A percentile compares a stretch with the other conserved stretches of the same genome.
Evolutionary conservation across 2,329 filamentous ascomycete species (phyloP).

Genomic region (Colletotrichum scovillei): DNA sequence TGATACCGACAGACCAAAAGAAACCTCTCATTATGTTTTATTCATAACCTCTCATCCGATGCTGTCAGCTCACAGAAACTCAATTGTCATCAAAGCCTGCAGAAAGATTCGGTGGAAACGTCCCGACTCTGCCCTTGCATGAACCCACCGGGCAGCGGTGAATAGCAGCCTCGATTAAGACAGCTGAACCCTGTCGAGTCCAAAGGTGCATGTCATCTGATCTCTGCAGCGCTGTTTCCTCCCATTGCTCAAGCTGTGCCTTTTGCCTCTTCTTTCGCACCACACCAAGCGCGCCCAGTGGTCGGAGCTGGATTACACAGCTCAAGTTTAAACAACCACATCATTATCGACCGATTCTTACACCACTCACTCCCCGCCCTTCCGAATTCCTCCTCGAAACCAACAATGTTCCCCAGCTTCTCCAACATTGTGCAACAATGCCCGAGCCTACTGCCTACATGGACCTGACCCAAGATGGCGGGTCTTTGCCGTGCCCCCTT

Average conservation of each 20-base stretch:
- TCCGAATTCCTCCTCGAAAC: not conserved
- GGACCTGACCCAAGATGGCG: not conserved
- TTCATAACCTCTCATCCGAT: not conserved
- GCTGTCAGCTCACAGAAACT: not conserved
- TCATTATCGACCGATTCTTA: conserved; percentile 21
- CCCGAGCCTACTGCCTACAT: no score
- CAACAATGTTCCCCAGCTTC: not conserved
- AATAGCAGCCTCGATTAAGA: conserved; percentile 23
- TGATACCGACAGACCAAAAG: not conserved
- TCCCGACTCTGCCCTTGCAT: conserved; percentile 25
- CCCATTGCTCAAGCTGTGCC: not conserved
- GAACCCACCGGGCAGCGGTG: conserved; percentile 27
- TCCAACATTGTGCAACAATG: not conserved
- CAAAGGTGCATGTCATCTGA: conserved; percentile 26
- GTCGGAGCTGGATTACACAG: not conserved
- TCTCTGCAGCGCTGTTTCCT: not conserved
- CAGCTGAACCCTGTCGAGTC: conserved; percentile 20
- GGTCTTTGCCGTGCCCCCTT: conserved; percentile 20
- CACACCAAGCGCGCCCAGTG: not conserved
- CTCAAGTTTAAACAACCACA: not conserved
- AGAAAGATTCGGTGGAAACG: not conserved
- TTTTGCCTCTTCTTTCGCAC: not conserved
- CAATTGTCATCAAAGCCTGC: not conserved
- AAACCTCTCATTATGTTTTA: not conserved
- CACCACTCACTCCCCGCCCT: not conserved